Conservation (phyloP, 2,329 filamentous ascomycete genomes). For the Neodidymelliopsis sp. region DNA sequence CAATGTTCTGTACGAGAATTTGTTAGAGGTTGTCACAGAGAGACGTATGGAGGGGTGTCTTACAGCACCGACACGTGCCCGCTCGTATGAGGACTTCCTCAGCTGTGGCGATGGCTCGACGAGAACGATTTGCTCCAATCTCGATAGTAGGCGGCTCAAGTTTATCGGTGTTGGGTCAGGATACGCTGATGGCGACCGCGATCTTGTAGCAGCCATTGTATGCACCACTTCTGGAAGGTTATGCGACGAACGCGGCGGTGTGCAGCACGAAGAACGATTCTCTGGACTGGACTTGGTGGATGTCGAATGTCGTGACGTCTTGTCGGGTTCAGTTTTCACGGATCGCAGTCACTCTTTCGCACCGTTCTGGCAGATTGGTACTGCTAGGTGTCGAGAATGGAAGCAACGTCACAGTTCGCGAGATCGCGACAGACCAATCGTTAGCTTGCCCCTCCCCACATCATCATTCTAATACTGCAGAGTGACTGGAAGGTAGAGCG, state of each 20-base stretch:
- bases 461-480: not conserved
- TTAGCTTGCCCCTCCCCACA: slow-evolving; percentile 2
- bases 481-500: no score
- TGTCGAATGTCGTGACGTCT: not conserved
- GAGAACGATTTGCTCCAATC: slow-evolving; percentile 71
- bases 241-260: no score
- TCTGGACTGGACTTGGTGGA: no score
- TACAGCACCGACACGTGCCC: slow-evolving; percentile 65
- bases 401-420: slow-evolving; percentile 15
- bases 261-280: no score
- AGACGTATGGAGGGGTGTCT: slow-evolving; percentile 28
- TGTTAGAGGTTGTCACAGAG: not conserved
- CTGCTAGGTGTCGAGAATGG: not conserved
- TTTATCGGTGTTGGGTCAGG: slow-evolving; percentile 52
- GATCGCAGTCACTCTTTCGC: no score
- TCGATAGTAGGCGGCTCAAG: slow-evolving; percentile 69
- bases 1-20: slow-evolving; percentile 65
- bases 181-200: slow-evolving; percentile 32
- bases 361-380: not conserved
- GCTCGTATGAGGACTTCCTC: slow-evolving; percentile 70
- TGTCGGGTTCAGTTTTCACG: not conserved
- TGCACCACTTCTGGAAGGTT: no score
- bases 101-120: slow-evolving; percentile 67
- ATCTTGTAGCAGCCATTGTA: slow-evolving; percentile 28
- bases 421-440: not conserved